Base-by-base conservation (phyloP, 2,329 filamentous ascomycete genomes). In the Pseudocercospora pini-densiflorae region DNA sequence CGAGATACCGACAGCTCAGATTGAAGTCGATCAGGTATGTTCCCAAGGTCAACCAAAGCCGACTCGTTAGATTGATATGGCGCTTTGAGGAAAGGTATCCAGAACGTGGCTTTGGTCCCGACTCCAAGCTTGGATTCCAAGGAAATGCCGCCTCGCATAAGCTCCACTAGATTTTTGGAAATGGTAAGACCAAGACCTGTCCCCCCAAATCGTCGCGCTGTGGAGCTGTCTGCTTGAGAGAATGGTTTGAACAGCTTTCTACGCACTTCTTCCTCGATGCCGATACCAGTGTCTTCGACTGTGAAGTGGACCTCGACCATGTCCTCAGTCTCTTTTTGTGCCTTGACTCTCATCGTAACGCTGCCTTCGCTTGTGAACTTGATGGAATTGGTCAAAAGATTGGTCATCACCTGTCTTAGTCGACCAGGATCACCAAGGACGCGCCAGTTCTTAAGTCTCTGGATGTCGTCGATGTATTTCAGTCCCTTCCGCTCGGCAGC, bases 391-490 rank as follows among this genome's bases (percentile, higher is more conserved):
- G 90, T 93, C 21, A 94, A 81, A 1, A 94, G 81, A 73, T 94
- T 94, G 1, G 90, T 92, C 45, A 94, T 86, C 67, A 97, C 94
- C 74, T 97, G 93, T 57, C 93, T 88, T 33, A 97, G 83, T 40
- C 93, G 87, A 10, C 93, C 92, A 8, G 93, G 92, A 73, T 97
- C 93, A 14, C 94, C 93, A 73, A 97, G 89, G 3, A 97, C 92
- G 55, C 93, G 89, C 63, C 95, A 81, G 33, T 84, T 84, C 59
- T 87, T 85, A 7, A 91, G 86, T 51, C 89, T 86, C 0, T 84
- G 81, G 6, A 88, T 85, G 61, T 92, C 87, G 54, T 90, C 86
- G 45, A 86, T 83, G 74, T 93, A 94, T 8, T 87, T 88, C 3
- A 97, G 82, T 49, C 91, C 91, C 75, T 96, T 92, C 33, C 92